A percentile compares a stretch with the other conserved stretches of the same genome.
Conservation (phyloP, 2,329 filamentous ascomycete genomes). For the Epichloe brachyelytri region DNA sequence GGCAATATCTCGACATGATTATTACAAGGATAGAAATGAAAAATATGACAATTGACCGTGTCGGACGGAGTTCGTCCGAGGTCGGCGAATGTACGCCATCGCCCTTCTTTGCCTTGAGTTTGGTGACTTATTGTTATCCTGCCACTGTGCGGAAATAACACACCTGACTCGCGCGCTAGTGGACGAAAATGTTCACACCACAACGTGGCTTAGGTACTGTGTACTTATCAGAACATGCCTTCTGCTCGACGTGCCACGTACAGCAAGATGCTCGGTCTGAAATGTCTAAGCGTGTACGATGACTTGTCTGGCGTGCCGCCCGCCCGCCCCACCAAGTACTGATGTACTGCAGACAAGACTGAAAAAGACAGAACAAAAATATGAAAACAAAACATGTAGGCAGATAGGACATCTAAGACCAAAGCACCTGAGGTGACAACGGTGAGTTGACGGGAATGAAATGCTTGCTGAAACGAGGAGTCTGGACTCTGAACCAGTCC, state of each 20-base stretch:
- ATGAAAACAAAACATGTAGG: too few species aligned
- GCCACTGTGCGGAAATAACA: not conserved
- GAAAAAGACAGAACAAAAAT: too few species aligned
- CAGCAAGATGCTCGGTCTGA: too few species aligned
- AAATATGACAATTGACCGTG: constrained; percentile 4
- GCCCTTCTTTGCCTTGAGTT: not conserved
- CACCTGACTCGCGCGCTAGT: not conserved
- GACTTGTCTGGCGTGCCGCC: too few species aligned
- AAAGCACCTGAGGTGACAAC: not conserved
- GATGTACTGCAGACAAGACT: too few species aligned
- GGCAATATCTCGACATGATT: not conserved
- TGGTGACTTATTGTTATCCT: not conserved
- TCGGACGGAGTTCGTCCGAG: constrained; percentile 7
- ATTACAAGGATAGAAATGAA: constrained; percentile 1
- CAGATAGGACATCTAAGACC: not conserved
- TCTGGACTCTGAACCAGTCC: not conserved
- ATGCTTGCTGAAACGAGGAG: not conserved
- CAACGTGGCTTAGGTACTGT: not conserved
- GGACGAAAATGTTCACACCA: not conserved
- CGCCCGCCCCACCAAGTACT: too few species aligned
- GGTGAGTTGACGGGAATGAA: not conserved
- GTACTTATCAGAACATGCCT: not conserved
- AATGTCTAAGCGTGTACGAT: too few species aligned
- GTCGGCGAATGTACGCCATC: constrained; percentile 4
- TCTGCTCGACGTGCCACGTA: too few species aligned